These are phyloP conservation scores for Thuidium tamariscinum DNA, from an alignment of 225 moss, liverwort and hornwort genomes.

Conservation along the genomic window DNA sequence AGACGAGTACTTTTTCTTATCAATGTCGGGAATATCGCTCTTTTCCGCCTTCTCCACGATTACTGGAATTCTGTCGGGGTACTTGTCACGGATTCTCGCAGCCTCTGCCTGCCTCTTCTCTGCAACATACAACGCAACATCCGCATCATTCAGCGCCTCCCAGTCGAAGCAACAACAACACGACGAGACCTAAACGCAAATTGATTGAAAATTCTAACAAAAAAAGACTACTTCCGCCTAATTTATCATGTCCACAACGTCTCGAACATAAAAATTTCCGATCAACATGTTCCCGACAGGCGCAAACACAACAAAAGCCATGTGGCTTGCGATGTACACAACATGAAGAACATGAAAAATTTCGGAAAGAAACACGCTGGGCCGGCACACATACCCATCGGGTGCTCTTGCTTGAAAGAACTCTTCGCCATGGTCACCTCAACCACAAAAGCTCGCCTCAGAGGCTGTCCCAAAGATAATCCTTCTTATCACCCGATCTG, in stretches of 20 bases:
- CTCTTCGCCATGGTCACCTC: conserved; percentile 31
- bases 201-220: neutral
- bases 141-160: neutral
- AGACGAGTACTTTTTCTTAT: conserved; percentile 57
- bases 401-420: conserved; percentile 73
- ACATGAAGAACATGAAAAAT: neutral
- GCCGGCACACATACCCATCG: conserved; percentile 15
- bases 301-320: neutral
- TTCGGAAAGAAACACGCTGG: neutral
- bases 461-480: neutral
- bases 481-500: neutral
- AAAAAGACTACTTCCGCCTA: neutral
- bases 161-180: neutral
- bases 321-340: neutral
- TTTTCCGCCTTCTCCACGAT: conserved; percentile 83
- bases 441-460: neutral
- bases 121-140: neutral
- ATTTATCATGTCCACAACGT: no score
- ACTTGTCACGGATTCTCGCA: conserved; percentile 59
- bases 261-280: neutral
- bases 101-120: conserved; percentile 76
- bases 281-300: neutral
- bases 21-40: conserved; percentile 73
- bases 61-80: conserved; percentile 67
- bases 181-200: neutral